Conservation (phyloP, 2,329 filamentous ascomycete genomes). For the Colletotrichum godetiae region DNA sequence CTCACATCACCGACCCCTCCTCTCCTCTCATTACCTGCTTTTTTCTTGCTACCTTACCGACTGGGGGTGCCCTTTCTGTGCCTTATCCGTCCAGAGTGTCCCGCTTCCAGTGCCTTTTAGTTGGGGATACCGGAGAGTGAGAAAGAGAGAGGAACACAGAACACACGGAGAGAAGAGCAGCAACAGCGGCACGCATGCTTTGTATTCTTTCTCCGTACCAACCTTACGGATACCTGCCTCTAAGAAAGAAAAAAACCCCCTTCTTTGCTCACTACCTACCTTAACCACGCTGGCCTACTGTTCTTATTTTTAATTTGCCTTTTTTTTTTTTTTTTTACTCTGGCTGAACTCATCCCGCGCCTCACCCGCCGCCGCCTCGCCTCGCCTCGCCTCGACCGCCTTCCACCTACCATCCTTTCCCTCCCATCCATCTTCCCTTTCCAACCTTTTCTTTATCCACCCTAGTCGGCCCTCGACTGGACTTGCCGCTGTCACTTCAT, state of each 20-base stretch:
- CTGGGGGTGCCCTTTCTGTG: neutral
- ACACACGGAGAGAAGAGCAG: neutral
- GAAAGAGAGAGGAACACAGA: neutral
- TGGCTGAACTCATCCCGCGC: conserved; percentile 21
- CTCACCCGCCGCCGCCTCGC: conserved; percentile 1
- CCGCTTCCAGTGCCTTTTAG: neutral
- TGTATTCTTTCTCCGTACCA: neutral
- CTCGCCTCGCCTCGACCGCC: conserved; percentile 14
- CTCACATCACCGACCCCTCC: conserved; percentile 21
- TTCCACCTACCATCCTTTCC: neutral
- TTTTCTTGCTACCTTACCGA: neutral
- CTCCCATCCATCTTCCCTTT: neutral
- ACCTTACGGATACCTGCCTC: neutral
- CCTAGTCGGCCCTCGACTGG: conserved; percentile 9
- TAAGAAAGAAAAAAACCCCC: neutral
- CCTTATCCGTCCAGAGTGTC: conserved; percentile 4
- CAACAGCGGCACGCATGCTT: neutral
- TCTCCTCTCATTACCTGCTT: conserved; percentile 17
- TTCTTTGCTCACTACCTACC: neutral
- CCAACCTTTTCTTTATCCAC: neutral
- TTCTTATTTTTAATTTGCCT: neutral
- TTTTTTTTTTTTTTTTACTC: neutral
- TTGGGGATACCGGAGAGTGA: neutral
- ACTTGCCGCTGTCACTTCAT: conserved; percentile 26
- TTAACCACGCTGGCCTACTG: neutral